Percentiles rank a stretch among this genome's conserved stretches.
Evolutionary conservation across 306 rosid genomes (phyloP).

Genomic region (Delonix regia): DNA sequence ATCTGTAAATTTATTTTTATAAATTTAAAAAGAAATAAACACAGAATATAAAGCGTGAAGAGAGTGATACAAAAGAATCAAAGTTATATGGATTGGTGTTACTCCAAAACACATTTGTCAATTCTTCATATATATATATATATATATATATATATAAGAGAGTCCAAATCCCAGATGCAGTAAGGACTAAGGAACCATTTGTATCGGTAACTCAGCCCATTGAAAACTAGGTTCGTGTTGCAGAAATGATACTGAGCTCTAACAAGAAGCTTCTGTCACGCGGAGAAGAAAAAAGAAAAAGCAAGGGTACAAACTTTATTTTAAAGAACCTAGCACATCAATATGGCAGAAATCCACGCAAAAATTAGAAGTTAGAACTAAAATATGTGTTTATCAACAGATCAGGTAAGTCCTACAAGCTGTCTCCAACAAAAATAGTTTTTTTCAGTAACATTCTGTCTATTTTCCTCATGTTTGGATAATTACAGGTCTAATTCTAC

Average conservation of each 20-base stretch:
- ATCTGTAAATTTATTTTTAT: no score
- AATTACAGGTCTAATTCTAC: background rate
- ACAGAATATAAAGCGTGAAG: no score
- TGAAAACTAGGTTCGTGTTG: background rate
- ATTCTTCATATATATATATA: no score
- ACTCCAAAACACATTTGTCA: no score
- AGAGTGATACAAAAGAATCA: no score
- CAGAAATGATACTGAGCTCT: background rate
- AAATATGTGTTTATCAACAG: background rate
- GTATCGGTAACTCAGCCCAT: background rate
- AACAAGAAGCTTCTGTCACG: background rate
- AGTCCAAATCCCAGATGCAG: background rate
- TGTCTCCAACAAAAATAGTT: conserved; percentile 11
- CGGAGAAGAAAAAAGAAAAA: background rate
- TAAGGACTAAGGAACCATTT: background rate
- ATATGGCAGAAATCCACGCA: background rate
- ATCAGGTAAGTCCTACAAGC: background rate
- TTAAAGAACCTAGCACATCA: background rate
- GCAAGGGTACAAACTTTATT: background rate
- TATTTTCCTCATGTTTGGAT: background rate
- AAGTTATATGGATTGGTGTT: no score
- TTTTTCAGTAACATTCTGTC: background rate
- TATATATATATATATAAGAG: no score
- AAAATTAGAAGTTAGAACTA: background rate
- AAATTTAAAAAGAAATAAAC: no score